Evolutionary conservation across 2,329 filamentous ascomycete species (phyloP).

Genomic region (Talaromyces sp.): DNA sequence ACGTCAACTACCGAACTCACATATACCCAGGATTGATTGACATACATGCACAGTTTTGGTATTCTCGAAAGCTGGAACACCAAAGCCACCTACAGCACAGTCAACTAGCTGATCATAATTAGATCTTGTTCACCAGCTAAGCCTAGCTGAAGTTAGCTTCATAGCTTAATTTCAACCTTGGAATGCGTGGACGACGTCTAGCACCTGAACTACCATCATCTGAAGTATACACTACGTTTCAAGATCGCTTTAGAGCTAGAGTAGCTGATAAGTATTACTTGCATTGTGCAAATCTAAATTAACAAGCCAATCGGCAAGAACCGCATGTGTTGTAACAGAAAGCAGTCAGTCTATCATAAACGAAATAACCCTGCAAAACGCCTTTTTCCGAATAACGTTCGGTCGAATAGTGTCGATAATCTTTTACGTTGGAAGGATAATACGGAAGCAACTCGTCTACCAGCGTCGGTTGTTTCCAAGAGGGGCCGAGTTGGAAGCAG

Average conservation of each 20-base stretch:
- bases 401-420: neutral
- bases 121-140: neutral
- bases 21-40: neutral
- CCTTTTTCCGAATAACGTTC: conserved; percentile 6
- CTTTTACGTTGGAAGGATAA: conserved; percentile 9
- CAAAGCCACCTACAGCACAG: neutral
- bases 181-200: neutral
- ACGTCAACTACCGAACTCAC: neutral
- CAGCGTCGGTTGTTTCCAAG: conserved; percentile 57
- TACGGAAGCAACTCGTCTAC: conserved; percentile 36
- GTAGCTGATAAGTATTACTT: neutral
- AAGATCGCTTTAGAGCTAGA: neutral
- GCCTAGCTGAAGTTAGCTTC: neutral
- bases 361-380: conserved; percentile 15
- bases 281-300: conserved; percentile 19
- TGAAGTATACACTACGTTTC: neutral
- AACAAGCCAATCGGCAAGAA: conserved; percentile 16
- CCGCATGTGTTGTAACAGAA: conserved; percentile 20
- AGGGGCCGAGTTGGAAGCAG: conserved; percentile 58
- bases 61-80: neutral
- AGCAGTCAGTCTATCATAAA: conserved; percentile 14
- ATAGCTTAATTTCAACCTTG: neutral
- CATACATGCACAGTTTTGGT: neutral
- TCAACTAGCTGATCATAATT: neutral
- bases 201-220: neutral